Conservation (phyloP, 257 asterid genomes). For the Nicotiana noctiflora region DNA sequence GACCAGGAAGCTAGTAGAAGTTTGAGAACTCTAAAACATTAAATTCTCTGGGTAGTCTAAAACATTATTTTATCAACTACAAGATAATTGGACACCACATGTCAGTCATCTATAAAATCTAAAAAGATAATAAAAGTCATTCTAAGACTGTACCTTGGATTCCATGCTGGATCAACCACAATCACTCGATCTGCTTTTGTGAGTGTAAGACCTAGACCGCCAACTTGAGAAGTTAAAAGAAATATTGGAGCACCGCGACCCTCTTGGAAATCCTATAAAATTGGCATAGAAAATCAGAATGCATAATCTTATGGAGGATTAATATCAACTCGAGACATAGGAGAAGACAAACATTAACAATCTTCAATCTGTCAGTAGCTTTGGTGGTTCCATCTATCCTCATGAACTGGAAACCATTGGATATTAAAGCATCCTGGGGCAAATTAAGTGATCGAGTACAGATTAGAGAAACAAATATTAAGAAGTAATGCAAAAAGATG, state of each 20-base stretch:
- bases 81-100: not conserved
- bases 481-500: conserved; percentile 6
- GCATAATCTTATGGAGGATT: not conserved
- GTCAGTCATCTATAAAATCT: not conserved
- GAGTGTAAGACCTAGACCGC: conserved; percentile 94
- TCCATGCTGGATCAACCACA: conserved; percentile 99
- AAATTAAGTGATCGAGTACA: not conserved
- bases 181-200: conserved; percentile 96
- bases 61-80: not conserved
- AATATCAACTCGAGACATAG: not conserved
- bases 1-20: not conserved
- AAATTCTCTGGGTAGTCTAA: not conserved
- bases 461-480: not conserved
- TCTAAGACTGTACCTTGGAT: conserved; percentile 60
- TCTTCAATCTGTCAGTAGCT: conserved; percentile 57
- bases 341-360: conserved; percentile 63
- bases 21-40: not conserved
- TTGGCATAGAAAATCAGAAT: conserved; percentile 9
- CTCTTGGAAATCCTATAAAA: conserved; percentile 83
- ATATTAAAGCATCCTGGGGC: conserved; percentile 54
- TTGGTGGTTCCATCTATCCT: conserved; percentile 92
- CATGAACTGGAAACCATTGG: conserved; percentile 55
- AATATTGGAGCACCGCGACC: conserved; percentile 72
- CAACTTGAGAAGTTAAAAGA: conserved; percentile 92
- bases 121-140: not conserved